Base-by-base conservation (phyloP, 164 flowering plant genomes). In the Magnolia sinica region DNA sequence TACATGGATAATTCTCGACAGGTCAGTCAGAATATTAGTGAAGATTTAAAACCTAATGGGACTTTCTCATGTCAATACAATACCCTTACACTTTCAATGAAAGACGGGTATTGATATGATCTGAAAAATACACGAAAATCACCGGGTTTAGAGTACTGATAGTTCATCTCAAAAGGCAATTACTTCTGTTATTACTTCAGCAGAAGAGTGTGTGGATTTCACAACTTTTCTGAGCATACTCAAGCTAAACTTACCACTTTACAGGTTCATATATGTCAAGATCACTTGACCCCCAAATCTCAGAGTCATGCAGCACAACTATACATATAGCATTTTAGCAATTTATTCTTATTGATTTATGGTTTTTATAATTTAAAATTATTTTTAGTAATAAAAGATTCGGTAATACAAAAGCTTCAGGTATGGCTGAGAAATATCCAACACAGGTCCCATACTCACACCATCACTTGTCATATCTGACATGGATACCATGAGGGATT, bases 1-100 rank as follows among this genome's bases (percentile, higher is more conserved):
- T 67, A 89, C 93, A 50, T 90, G 90, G 88, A 77, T 90, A 59
- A 82, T 91, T 71, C 91, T 91, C 68, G 95, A 90, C 84, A 89
- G 91, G 95, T 88, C 1, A 77, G 84, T 70, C 37, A 27, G 72
- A 11, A 70, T 45, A 64, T 19, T 19, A 6, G 8, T n/a, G 68
- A 64, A 22, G 19, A 19, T n/a, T 64, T n/a, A 5, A 64, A 22
- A 20, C 10, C 68, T 22, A 31, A n/a, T 29, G n/a, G 29, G 14
- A 31, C 31, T 65, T 65, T n/a, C 45, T 68, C 49, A 68, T 29
- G 71, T 29, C 11, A n/a, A n/a, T n/a, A 22, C 68, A 16, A 64
- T 64, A n/a, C 24, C 24, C 24, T n/a, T 64, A n/a, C 45, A 68
- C 14, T 68, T 14, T 68, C n/a, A 14, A 37, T 45, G 29, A 29